A percentile compares a stretch with the other conserved stretches of the same genome.
Evolutionary conservation across 331 rosid species (phyloP).

Genomic region (Pyrus hybrid): DNA sequence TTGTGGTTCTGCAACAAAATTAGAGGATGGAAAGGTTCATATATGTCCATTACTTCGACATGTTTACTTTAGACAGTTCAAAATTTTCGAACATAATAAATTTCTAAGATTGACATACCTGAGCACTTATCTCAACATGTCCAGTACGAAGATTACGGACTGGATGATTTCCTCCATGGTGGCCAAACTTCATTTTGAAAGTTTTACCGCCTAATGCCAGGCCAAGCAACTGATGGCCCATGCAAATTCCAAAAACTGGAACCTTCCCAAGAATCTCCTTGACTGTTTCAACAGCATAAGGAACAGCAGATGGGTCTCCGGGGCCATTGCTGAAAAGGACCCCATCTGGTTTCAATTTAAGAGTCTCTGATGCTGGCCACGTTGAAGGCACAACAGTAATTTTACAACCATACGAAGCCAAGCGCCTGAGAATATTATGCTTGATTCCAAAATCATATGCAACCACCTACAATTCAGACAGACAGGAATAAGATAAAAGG

Average conservation of each 20-base stretch:
- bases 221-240: constrained; percentile 97
- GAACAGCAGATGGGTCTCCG: constrained; percentile 89
- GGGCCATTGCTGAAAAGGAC: constrained; percentile 90
- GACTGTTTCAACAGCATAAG: constrained; percentile 85
- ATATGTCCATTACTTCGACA: not conserved
- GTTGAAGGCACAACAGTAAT: constrained; percentile 83
- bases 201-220: constrained; percentile 96
- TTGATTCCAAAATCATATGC: constrained; percentile 94
- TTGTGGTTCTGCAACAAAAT: constrained; percentile 67
- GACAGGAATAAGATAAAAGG: not conserved
- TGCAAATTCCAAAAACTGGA: constrained; percentile 96
- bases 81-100: not conserved
- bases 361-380: constrained; percentile 71
- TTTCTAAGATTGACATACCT: constrained; percentile 35
- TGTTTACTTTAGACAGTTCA: not conserved
- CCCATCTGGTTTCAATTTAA: constrained; percentile 72
- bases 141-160: constrained; percentile 68
- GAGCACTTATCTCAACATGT: constrained; percentile 86
- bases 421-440: constrained; percentile 77
- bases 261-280: constrained; percentile 71
- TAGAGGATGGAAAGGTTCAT: not conserved
- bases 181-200: constrained; percentile 96
- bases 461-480: constrained; percentile 43
- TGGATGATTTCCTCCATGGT: constrained; percentile 99
- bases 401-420: constrained; percentile 74